Evolutionary conservation across 2,329 filamentous ascomycete genomes (phyloP).

Genomic region (Aspergillus quadricinctus): DNA sequence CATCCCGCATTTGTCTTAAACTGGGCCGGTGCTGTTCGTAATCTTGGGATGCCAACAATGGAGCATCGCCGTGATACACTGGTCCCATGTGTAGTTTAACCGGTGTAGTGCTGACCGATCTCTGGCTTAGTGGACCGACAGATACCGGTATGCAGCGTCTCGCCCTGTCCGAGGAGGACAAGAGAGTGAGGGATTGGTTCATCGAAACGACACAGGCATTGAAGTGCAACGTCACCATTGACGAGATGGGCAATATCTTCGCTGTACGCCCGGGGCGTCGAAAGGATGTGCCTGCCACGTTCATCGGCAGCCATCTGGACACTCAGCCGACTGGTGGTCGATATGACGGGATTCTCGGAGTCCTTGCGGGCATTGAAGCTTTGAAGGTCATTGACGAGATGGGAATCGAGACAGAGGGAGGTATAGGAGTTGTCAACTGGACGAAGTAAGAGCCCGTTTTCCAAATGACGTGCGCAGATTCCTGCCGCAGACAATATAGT

Average conservation of each 20-base stretch:
- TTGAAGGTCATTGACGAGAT: conserved; percentile 65
- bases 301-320: conserved; percentile 66
- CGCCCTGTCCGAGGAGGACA: conserved; percentile 66
- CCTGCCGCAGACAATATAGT: conserved; percentile 3
- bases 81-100: not conserved
- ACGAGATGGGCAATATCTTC: conserved; percentile 79
- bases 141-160: conserved; percentile 76
- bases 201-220: conserved; percentile 57
- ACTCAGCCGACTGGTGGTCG: conserved; percentile 53
- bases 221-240: conserved; percentile 64
- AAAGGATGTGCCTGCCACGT: conserved; percentile 58
- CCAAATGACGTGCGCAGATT: not conserved
- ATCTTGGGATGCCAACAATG: not conserved
- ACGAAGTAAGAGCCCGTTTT: conserved; percentile 24
- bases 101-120: not conserved
- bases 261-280: conserved; percentile 62
- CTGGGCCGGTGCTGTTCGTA: not conserved
- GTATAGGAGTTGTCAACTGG: conserved; percentile 66
- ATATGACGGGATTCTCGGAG: conserved; percentile 64
- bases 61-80: not conserved
- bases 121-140: conserved; percentile 37
- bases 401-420: conserved; percentile 63
- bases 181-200: conserved; percentile 71
- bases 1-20: not conserved
- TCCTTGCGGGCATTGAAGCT: conserved; percentile 69